Percentiles rank a stretch among this genome's conserved stretches.
phyloP scores from a whole-genome alignment of 768 basidiomycete species.

The Termitomyces sp. region DNA sequence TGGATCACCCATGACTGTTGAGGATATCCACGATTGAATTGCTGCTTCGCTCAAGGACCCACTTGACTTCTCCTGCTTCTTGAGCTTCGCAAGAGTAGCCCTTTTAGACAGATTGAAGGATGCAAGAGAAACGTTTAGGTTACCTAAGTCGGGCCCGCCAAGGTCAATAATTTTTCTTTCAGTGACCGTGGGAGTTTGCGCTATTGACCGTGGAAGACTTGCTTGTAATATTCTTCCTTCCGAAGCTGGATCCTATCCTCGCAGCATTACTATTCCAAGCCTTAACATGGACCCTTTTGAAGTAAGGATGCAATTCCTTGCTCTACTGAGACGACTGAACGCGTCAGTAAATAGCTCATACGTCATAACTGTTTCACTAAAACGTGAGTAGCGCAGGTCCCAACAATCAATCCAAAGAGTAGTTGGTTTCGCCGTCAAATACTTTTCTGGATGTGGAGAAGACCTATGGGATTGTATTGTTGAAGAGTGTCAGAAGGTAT shows the following conservation, averaged over 20 bases:
- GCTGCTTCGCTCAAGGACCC: constrained; percentile 44
- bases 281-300: constrained; percentile 59
- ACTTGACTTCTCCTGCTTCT: constrained; percentile 38
- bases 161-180: constrained; percentile 4
- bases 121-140: background rate
- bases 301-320: constrained; percentile 71
- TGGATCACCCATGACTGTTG: constrained; percentile 30
- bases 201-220: constrained; percentile 13
- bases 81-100: constrained; percentile 44
- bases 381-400: constrained; percentile 44
- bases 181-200: constrained; percentile 5
- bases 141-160: background rate
- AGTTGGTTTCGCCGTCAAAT: constrained; percentile 81
- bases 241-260: background rate
- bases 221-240: too few relatives aligned
- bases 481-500: constrained; percentile 87
- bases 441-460: constrained; percentile 81
- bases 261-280: background rate
- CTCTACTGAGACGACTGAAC: constrained; percentile 56
- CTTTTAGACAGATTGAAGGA: constrained; percentile 34
- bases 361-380: constrained; percentile 16
- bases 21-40: constrained; percentile 63
- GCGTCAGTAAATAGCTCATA: constrained; percentile 42
- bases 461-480: constrained; percentile 93
- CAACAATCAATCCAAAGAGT: constrained; percentile 88